Evolutionary conservation across 352 stramenopile species (phyloP).

Genomic region (Phytophthora sansomeana): DNA sequence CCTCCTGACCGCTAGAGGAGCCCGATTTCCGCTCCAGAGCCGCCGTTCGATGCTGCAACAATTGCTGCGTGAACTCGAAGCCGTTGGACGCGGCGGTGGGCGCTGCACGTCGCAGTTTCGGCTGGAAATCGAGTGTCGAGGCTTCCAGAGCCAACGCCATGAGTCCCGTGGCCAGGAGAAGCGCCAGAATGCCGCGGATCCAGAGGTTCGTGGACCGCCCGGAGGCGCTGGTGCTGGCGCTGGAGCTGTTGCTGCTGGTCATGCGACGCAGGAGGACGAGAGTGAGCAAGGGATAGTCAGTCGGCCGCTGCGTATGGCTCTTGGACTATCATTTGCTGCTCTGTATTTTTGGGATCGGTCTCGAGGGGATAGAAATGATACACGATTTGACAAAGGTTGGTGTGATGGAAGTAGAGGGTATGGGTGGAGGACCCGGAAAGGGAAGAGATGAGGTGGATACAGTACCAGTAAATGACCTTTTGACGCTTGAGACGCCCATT

Average conservation of each 20-base stretch:
- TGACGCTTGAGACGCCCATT: not conserved
- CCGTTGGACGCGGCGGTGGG: conserved; percentile 3
- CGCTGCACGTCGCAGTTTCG: conserved; percentile 34
- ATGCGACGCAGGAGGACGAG: conserved; percentile 1
- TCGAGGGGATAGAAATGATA: conserved; percentile 3
- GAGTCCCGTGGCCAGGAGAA: conserved; percentile 41
- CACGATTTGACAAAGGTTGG: not conserved
- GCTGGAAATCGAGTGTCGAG: conserved; percentile 42
- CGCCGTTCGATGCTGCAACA: conserved; percentile 10
- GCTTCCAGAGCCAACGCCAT: conserved; percentile 39
- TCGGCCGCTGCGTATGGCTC: conserved; percentile 13
- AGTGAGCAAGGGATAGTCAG: conserved; percentile 24
- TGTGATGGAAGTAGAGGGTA: not conserved
- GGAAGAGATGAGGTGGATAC: not conserved
- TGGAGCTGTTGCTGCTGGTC: conserved; percentile 7
- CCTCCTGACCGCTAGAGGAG: not conserved
- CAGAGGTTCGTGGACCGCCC: conserved; percentile 19
- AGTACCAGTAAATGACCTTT: not conserved
- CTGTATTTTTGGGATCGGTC: conserved; percentile 8
- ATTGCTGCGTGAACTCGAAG: conserved; percentile 12
- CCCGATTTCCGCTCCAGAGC: not conserved
- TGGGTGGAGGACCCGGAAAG: not conserved
- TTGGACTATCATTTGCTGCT: conserved; percentile 17
- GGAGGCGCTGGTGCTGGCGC: not conserved
- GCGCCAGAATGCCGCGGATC: conserved; percentile 39